Evolutionary conservation across 768 basidiomycete species (phyloP), one percentile per base, ranked within the genome.

Genomic region (Solioccasus polychromus): DNA sequence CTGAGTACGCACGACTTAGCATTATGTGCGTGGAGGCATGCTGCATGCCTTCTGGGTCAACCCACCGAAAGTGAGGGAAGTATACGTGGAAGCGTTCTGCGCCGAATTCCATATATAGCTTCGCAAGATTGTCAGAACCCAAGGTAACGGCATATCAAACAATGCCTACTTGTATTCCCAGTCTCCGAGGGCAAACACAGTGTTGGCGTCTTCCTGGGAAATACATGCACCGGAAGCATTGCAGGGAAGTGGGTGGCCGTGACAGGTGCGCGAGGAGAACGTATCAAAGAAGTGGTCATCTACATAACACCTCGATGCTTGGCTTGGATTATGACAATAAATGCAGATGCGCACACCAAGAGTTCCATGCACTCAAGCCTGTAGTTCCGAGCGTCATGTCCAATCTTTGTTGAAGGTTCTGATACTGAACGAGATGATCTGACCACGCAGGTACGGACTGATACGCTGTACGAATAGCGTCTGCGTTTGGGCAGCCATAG

Each of bases 101-200:
- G 76, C 76, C 0, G 68, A 52, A 47, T 73, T 75, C 71, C 73
- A 77, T 54, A 77, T 74, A 52, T 77, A 77, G 39, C 75, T 77
- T 51, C 14, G 38, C 1, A 23, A 0, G 20, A 14, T 26, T 9
- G 23, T 52, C 39, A 54, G 35, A 35, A 32, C 4, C 0, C 5
- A 3, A n/a, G 5, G 20, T 8, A 29, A 39, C 14, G 22, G 44
- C 39, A 31, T 26, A 26, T 22, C 23, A 12, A 28, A 12, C 5
- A 24, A 17, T 4, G 46, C 48, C 61, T 64, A 83, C 46, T 68
- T 76, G 48, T 82, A 81, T 58, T 82, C 80, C 77, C 78, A 82
- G 47, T 78, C 77, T 0, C 79, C 80, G 5, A 80, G 68, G 17
- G 76, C 70, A 52, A 74, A 82, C 3, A 80, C 78, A 0, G 69